Conservation (phyloP, 345 rosid genomes). For the Turnera subulata region DNA sequence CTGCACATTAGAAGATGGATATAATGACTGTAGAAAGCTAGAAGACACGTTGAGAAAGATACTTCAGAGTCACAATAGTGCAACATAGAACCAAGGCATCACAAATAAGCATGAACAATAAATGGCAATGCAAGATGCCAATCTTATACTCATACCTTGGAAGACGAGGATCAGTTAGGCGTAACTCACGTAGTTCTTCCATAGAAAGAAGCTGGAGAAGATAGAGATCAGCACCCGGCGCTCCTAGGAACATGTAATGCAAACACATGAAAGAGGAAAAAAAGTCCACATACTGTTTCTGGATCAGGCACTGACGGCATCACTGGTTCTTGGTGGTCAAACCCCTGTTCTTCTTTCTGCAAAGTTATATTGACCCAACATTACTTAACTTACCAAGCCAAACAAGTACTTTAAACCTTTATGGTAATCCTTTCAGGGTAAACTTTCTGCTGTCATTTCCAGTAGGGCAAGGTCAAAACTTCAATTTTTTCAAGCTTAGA, state of each 20-base stretch:
- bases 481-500: too few species aligned
- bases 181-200: constrained; percentile 79
- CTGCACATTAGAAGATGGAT: background rate
- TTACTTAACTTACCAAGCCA: too few species aligned
- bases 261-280: constrained; percentile 9
- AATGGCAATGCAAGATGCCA: background rate
- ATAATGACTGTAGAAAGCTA: background rate
- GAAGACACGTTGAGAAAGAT: too few species aligned
- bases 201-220: constrained; percentile 72
- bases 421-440: too few species aligned
- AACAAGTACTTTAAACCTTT: too few species aligned
- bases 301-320: constrained; percentile 80
- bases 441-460: too few species aligned
- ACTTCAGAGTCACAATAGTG: background rate
- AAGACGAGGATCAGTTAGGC: constrained; percentile 77
- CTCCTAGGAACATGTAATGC: constrained; percentile 12
- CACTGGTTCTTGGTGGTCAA: constrained; percentile 62
- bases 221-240: constrained; percentile 14
- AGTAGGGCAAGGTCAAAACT: too few species aligned
- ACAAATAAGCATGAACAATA: background rate
- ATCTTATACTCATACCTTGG: constrained; percentile 52
- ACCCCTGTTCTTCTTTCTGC: constrained; percentile 70
- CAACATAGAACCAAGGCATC: background rate
- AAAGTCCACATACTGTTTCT: constrained; percentile 50
- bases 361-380: constrained; percentile 11